Base-by-base conservation (phyloP, 352 stramenopile species). In the Plasmopara viticola region DNA sequence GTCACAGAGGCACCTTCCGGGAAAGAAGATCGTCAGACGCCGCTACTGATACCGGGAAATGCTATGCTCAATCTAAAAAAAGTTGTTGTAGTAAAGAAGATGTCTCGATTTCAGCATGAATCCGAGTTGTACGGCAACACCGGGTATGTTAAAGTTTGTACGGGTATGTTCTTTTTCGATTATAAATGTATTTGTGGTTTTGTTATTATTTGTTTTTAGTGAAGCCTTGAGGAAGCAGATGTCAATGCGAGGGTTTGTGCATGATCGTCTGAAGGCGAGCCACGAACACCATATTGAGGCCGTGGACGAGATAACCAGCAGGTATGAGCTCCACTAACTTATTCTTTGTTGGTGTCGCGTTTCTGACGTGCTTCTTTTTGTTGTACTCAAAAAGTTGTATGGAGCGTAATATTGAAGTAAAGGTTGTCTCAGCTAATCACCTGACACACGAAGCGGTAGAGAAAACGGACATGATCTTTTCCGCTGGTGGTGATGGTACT, bases 221-320 rank as follows among this genome's bases (percentile, higher is more conserved):
- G 84, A 94, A 61, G 82, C 79, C 17, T 56, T 94, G 41, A 77
- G 83, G 20, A 94, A 94, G 71, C 81, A 94, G 69, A 92, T 94
- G 84, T 94, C 84, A 2, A 91, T 94, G 84, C 79, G 84, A 50
- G 84, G 84, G 30, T 94, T 94, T 52, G 69, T 94, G 29, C 88
- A 92, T 62, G 84, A 94, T 39, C 79, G 84, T 4, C 64, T 94
- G 30, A 90, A 90, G 44, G 79, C 81, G 2, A 94, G 81, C 39
- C 84, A 94, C 53, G 84, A 94, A 43, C 84, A 94, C 61, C 84
- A 94, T 51, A 67, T 92, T 5, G 75, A 88, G 54, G 84, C 84
- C 0, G 54, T 94, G 4, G 82, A 92, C n/a, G 84, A 94, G 60
- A 88, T 94, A 44, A 91, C 81, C 15, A 70, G 57, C 9, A 87